These are phyloP conservation scores for Scleroderma citrinum DNA, from an alignment of 768 basidiomycete genomes.

Conservation along the genomic window DNA sequence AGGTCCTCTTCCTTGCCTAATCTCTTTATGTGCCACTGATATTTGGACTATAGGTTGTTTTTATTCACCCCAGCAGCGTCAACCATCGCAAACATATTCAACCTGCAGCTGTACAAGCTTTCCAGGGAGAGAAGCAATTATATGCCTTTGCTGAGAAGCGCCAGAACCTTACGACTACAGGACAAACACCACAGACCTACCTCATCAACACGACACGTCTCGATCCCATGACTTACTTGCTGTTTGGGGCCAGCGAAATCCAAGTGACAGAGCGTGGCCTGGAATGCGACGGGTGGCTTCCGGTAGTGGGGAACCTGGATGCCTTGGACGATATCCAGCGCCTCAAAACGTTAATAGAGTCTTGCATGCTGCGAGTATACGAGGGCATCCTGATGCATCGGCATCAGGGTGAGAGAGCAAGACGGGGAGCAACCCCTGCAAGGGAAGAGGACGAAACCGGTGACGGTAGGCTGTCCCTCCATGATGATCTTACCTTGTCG, in stretches of 20 bases:
- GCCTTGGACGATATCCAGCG: slow-evolving; percentile 79
- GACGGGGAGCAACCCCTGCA: slow-evolving; percentile 26
- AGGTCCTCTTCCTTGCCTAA: slow-evolving; percentile 42
- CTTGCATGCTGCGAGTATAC: slow-evolving; percentile 84
- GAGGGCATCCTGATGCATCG: slow-evolving; percentile 63
- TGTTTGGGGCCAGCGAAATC: slow-evolving; percentile 85
- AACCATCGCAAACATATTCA: slow-evolving; percentile 58
- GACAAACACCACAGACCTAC: slow-evolving; percentile 52
- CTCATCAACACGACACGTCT: slow-evolving; percentile 78
- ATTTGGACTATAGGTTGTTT: slow-evolving; percentile 43
- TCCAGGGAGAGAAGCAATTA: slow-evolving; percentile 58
- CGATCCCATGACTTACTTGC: slow-evolving; percentile 83
- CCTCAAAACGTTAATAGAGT: slow-evolving; percentile 74
- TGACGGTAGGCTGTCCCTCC: slow-evolving; percentile 40
- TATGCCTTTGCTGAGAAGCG: slow-evolving; percentile 83
- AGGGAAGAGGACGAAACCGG: slow-evolving; percentile 52
- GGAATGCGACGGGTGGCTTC: slow-evolving; percentile 88
- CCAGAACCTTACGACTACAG: slow-evolving; percentile 54
- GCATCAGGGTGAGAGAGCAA: slow-evolving; percentile 21
- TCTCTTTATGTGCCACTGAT: slow-evolving; percentile 6
- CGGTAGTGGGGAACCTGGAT: slow-evolving; percentile 67
- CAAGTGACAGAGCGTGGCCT: slow-evolving; percentile 65
- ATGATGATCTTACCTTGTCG: slow-evolving; percentile 50
- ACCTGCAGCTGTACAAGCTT: slow-evolving; percentile 14
- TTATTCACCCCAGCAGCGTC: slow-evolving; percentile 85